These are phyloP conservation scores for Pterocarpus macrocarpus DNA, from an alignment of 306 rosid species.

Conservation along the genomic window DNA sequence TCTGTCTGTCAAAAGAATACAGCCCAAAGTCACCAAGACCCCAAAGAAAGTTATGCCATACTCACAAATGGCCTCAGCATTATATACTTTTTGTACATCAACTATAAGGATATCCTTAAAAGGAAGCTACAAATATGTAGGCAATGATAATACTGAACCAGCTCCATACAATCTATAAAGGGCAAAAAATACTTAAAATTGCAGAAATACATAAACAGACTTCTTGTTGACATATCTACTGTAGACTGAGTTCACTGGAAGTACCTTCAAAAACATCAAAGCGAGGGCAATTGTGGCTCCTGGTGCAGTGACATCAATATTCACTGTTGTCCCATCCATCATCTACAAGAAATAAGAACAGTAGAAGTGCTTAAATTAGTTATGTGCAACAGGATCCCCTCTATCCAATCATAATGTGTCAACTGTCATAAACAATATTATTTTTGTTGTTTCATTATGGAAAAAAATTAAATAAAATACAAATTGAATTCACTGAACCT, in stretches of 20 bases:
- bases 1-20: conserved; percentile 74
- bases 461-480: background rate
- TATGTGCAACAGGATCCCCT: conserved; percentile 12
- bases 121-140: conserved; percentile 37
- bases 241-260: conserved; percentile 39
- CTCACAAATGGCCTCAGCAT: conserved; percentile 15
- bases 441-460: conserved; percentile 11
- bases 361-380: conserved; percentile 43
- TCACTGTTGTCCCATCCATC: conserved; percentile 89
- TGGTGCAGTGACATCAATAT: conserved; percentile 95
- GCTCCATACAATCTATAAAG: conserved; percentile 29
- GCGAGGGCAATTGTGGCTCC: conserved; percentile 95
- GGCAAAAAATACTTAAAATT: conserved; percentile 37
- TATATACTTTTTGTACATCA: conserved; percentile 9
- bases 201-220: conserved; percentile 39
- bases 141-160: conserved; percentile 20
- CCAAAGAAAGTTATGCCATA: conserved; percentile 36
- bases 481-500: conserved; percentile 64
- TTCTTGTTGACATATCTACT: conserved; percentile 41
- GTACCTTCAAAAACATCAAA: conserved; percentile 92
- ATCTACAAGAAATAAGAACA: conserved; percentile 60
- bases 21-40: conserved; percentile 46
- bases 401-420: background rate
- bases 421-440: conserved; percentile 25
- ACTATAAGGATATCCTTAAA: background rate